phyloP scores from a whole-genome alignment of 1,284 basidiomycete species.

The Cryptococcus sp. region DNA sequence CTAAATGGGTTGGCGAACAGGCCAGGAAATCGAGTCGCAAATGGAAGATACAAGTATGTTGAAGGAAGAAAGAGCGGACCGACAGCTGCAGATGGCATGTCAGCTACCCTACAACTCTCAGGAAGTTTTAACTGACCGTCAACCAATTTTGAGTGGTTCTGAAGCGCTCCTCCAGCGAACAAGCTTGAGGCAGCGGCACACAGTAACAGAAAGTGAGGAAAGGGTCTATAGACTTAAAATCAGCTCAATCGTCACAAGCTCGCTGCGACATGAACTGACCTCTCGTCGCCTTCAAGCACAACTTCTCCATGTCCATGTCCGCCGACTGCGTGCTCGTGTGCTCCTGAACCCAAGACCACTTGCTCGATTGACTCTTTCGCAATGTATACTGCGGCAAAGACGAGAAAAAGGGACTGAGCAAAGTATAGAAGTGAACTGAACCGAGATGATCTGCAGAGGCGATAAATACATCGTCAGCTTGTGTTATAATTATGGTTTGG shows the following conservation, averaged over 20 bases:
- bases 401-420: slow-evolving; percentile 81
- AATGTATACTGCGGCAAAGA: slow-evolving; percentile 88
- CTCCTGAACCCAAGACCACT: slow-evolving; percentile 62
- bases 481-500: neutral
- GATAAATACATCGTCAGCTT: slow-evolving; percentile 9
- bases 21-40: slow-evolving; percentile 20
- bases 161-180: slow-evolving; percentile 60
- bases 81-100: slow-evolving; percentile 30
- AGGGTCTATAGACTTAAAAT: slow-evolving; percentile 26
- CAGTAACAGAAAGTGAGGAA: slow-evolving; percentile 63
- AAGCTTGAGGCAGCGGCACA: slow-evolving; percentile 54
- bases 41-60: slow-evolving; percentile 22
- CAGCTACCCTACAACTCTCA: neutral
- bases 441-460: slow-evolving; percentile 63
- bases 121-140: slow-evolving; percentile 58
- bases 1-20: slow-evolving; percentile 56
- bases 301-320: slow-evolving; percentile 55
- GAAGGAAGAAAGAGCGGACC: slow-evolving; percentile 41
- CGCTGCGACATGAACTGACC: slow-evolving; percentile 10
- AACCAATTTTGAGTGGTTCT: slow-evolving; percentile 69
- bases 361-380: slow-evolving; percentile 92
- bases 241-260: slow-evolving; percentile 1
- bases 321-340: slow-evolving; percentile 56
- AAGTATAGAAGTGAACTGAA: slow-evolving; percentile 78
- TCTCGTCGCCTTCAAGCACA: slow-evolving; percentile 21